Conservation (phyloP, 1,284 basidiomycete genomes). For the Waitea zeae region DNA sequence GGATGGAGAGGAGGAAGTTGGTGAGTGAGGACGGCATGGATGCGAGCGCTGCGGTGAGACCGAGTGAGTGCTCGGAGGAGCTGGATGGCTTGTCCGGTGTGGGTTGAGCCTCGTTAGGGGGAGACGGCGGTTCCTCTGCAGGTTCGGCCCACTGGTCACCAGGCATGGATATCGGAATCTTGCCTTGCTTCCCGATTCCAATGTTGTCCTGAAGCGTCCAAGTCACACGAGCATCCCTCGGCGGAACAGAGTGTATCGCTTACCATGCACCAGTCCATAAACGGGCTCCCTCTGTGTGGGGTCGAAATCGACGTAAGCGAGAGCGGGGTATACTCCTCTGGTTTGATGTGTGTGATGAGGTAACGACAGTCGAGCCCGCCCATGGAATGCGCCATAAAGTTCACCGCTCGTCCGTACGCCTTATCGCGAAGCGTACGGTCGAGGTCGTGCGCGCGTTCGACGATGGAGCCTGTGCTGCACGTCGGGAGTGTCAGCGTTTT, state of each 20-base stretch:
- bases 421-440: constrained; percentile 58
- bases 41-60: constrained; percentile 22
- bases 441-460: constrained; percentile 67
- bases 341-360: constrained; percentile 75
- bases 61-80: too few relatives aligned
- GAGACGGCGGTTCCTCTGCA: constrained; percentile 6
- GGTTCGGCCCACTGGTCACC: too few relatives aligned
- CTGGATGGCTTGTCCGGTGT: constrained; percentile 13
- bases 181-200: constrained; percentile 58
- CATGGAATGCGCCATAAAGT: constrained; percentile 96
- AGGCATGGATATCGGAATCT: too few relatives aligned
- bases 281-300: constrained; percentile 90
- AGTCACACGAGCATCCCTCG: neutral
- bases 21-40: constrained; percentile 71
- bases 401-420: constrained; percentile 60
- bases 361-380: constrained; percentile 90
- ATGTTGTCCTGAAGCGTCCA: constrained; percentile 47
- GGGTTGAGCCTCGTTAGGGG: constrained; percentile 5
- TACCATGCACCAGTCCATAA: constrained; percentile 98
- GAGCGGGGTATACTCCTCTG: constrained; percentile 71
- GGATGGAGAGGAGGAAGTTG: constrained; percentile 74
- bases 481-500: constrained; percentile 1
- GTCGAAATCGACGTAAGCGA: constrained; percentile 87
- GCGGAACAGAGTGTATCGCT: constrained; percentile 12
- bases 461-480: constrained; percentile 78